Evolutionary conservation across 2,329 filamentous ascomycete genomes (phyloP), one percentile per base, ranked within the genome.

Genomic region (Thielaviopsis euricoi): DNA sequence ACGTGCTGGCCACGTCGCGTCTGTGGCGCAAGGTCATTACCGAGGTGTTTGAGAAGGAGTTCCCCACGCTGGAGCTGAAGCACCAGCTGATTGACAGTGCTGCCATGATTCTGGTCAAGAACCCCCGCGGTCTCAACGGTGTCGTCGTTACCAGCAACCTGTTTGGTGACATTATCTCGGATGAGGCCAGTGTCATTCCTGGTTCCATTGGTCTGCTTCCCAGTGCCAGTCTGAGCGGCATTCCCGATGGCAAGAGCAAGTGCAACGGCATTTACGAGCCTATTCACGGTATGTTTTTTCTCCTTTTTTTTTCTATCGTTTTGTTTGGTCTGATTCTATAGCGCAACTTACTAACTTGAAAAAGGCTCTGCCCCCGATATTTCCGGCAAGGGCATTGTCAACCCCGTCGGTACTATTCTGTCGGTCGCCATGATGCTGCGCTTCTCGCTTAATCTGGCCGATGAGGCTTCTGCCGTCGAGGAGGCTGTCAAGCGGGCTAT

Each of bases 81-180:
- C 91, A 95, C 70, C 90, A 97, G 70, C 79, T 97, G 55, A 95
- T 97, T 68, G 91, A 97, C 74, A 88, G 83, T 58, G 91, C 91
- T n/a, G 91, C 91, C 63, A 96, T 97, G 90, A 76, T 96, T 65
- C 89, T 97, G 86, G 81, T 97, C 67, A 96, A 95, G 83, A 91
- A 90, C 72, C 91, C 91, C 10, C 78, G 84, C 12, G 81, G 82
- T 22, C 77, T 97, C 56, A 97, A 96, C 69, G 93, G 91, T 57
- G 82, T 97, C 40, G 81, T 97, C 52, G 83, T 97, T 62, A 95
- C 90, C 13, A 90, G 85, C 76, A 98, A 97, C 71, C 70, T 97
- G 64, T 95, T 95, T 69, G 93, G 91, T 62, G 91, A 97, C 71
- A 97, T 97, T 68, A 89, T 98, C 67, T 87, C 81, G 67, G 91